Conservation (phyloP, 176 grass and related monocot genomes). For the Lolium rigidum region DNA sequence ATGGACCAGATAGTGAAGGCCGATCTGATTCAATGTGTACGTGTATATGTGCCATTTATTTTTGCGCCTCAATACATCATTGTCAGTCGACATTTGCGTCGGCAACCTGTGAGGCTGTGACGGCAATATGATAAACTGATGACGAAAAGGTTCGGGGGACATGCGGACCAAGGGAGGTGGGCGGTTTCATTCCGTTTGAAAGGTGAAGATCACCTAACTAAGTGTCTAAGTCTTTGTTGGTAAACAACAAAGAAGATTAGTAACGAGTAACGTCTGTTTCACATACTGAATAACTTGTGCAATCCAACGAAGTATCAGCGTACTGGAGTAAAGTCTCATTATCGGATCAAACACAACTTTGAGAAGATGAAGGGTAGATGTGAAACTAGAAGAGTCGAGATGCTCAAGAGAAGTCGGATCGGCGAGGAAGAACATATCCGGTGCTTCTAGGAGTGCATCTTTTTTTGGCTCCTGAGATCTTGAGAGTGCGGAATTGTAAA, state of each 20-base stretch:
- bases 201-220: constrained; percentile 38
- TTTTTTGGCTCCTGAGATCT: too few species aligned
- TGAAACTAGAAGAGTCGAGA: neutral
- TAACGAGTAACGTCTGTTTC: neutral
- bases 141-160: neutral
- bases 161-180: constrained; percentile 40
- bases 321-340: neutral
- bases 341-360: neutral
- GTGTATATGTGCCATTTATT: neutral
- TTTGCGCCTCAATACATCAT: constrained; percentile 22
- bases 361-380: neutral
- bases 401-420: neutral
- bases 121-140: constrained; percentile 32
- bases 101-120: constrained; percentile 13
- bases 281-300: neutral
- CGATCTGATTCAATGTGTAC: constrained; percentile 26
- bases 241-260: neutral
- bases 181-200: constrained; percentile 44
- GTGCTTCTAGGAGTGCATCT: too few species aligned
- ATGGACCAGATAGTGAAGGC: constrained; percentile 29
- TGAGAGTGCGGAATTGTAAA: too few species aligned
- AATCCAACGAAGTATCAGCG: neutral
- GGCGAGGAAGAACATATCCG: too few species aligned
- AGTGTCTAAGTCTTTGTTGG: constrained; percentile 22
- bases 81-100: constrained; percentile 41